Evolutionary conservation across 2,329 filamentous ascomycete genomes (phyloP).

Genomic region (Aaosphaeria pasadenensis): DNA sequence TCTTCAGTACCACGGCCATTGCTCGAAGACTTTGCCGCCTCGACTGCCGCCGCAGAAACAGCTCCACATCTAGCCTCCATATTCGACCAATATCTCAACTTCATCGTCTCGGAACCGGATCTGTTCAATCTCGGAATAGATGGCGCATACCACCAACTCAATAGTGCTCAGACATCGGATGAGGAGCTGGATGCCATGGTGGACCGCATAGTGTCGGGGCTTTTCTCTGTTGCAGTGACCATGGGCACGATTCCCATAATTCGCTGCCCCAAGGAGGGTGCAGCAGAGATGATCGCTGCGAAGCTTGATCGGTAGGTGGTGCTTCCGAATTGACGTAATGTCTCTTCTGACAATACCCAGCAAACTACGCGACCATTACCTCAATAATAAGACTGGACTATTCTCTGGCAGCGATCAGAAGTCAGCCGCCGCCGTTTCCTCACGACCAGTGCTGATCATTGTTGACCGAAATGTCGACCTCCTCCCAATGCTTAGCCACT

Average conservation of each 20-base stretch:
- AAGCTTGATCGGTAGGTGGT: slow-evolving; percentile 70
- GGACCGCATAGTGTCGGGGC: slow-evolving; percentile 86
- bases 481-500: slow-evolving; percentile 98
- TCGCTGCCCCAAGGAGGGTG: slow-evolving; percentile 85
- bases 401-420: slow-evolving; percentile 70
- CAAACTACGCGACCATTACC: slow-evolving; percentile 90
- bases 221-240: slow-evolving; percentile 98
- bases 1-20: slow-evolving; percentile 87
- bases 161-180: slow-evolving; percentile 87
- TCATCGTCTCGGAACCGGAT: slow-evolving; percentile 92
- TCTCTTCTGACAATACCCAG: too few species aligned
- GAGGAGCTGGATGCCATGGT: slow-evolving; percentile 84
- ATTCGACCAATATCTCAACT: slow-evolving; percentile 96
- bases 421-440: slow-evolving; percentile 54
- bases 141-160: slow-evolving; percentile 94
- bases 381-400: slow-evolving; percentile 97
- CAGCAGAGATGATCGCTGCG: slow-evolving; percentile 89
- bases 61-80: slow-evolving; percentile 89
- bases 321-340: too few species aligned
- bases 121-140: slow-evolving; percentile 92
- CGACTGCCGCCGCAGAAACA: slow-evolving; percentile 80
- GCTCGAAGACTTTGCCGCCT: slow-evolving; percentile 89
- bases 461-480: slow-evolving; percentile 60
- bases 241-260: slow-evolving; percentile 99
- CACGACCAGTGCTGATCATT: slow-evolving; percentile 84